A percentile compares a stretch with the other conserved stretches of the same genome.
Evolutionary conservation across 306 rosid genomes (phyloP).

Genomic region (Cicer pinnatifidum): DNA sequence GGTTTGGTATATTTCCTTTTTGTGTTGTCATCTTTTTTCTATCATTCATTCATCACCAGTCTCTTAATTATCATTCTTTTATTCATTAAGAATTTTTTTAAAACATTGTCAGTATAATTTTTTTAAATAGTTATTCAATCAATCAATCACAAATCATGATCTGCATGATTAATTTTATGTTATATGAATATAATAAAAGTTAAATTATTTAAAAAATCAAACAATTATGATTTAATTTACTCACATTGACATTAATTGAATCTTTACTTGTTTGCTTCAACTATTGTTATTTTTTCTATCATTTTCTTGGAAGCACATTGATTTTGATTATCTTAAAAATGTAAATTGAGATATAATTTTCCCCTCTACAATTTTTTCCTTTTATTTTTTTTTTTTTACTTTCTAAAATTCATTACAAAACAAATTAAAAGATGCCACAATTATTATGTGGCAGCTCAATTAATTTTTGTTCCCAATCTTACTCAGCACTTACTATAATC

Average conservation of each 20-base stretch:
- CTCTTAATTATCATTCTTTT: not conserved
- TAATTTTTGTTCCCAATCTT: constrained; percentile 16
- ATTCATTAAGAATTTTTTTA: no score
- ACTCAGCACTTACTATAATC: constrained; percentile 23
- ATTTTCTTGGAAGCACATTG: constrained; percentile 34
- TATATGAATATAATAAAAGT: no score
- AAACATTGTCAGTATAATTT: no score
- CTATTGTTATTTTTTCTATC: not conserved
- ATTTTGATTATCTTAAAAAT: constrained; percentile 7
- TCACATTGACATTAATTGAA: no score
- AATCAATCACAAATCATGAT: no score
- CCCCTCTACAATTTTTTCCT: not conserved
- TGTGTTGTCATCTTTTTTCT: constrained; percentile 11
- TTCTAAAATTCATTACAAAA: not conserved
- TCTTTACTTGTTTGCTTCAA: not conserved
- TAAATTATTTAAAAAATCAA: no score
- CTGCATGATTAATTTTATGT: no score
- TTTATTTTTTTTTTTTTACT: not conserved
- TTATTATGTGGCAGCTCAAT: constrained; percentile 27
- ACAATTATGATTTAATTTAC: no score
- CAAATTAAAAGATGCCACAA: constrained; percentile 6
- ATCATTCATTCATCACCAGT: not conserved
- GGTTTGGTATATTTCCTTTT: constrained; percentile 56
- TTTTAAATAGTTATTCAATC: no score
- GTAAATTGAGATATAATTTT: not conserved